Evolutionary conservation across 495 filamentous ascomycete species (phyloP).

Genomic region (Aspergillus bridgeri): DNA sequence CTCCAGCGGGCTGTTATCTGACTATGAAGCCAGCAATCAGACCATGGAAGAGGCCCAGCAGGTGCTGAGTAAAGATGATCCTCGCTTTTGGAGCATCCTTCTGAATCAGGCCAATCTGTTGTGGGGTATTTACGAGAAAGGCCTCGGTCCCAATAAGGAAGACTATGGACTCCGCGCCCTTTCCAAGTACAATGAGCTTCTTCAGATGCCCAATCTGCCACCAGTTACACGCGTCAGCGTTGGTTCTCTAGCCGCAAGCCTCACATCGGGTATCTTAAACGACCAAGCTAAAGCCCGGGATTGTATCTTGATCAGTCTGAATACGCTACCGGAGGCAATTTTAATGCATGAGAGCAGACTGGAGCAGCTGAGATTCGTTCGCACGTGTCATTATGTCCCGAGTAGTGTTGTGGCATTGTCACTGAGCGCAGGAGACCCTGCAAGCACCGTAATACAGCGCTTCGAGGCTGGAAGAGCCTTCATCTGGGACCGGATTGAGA

Average conservation of each 20-base stretch:
- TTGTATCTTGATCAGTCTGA: background rate
- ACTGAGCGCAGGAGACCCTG: constrained; percentile 1
- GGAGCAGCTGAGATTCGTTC: constrained; percentile 3
- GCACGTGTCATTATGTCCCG: constrained; percentile 1
- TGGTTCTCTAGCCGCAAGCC: background rate
- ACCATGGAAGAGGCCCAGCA: background rate
- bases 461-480: constrained; percentile 5
- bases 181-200: background rate
- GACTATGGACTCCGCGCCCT: background rate
- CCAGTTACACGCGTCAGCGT: background rate
- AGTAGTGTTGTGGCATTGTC: background rate
- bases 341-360: constrained; percentile 4
- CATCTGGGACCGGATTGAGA: constrained; percentile 7
- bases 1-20: background rate
- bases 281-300: constrained; percentile 5
- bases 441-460: constrained; percentile 2
- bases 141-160: background rate
- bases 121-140: background rate
- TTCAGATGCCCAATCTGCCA: background rate
- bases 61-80: constrained; percentile 1
- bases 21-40: background rate
- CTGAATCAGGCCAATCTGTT: background rate
- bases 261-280: background rate
- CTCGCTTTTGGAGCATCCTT: background rate
- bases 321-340: constrained; percentile 6